phyloP scores from a whole-genome alignment of 2,329 filamentous ascomycete genomes.

The Chlorencoelia australis region DNA sequence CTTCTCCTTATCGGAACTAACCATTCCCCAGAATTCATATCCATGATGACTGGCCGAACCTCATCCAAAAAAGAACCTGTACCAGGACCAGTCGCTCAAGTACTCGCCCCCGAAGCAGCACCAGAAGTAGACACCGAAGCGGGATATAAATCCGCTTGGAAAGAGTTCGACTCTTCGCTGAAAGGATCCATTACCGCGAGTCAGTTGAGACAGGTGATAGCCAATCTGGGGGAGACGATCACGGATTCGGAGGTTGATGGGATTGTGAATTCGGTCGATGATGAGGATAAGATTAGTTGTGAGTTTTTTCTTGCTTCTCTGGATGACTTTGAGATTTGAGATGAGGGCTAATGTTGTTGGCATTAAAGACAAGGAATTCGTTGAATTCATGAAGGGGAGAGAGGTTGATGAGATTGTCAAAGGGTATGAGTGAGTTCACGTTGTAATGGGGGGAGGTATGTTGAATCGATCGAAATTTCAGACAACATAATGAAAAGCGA shows the following conservation, averaged over 20 bases:
- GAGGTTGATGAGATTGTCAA: constrained; percentile 18
- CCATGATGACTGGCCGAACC: constrained; percentile 33
- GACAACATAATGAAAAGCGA: too few species aligned
- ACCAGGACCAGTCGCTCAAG: neutral
- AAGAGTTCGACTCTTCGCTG: constrained; percentile 27
- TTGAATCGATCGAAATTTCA: too few species aligned
- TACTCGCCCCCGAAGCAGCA: neutral
- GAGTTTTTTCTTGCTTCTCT: constrained; percentile 12
- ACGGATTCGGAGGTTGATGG: constrained; percentile 28
- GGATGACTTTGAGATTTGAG: neutral
- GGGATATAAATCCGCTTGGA: constrained; percentile 29
- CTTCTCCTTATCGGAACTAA: neutral
- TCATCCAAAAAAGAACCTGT: neutral
- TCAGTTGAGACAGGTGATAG: constrained; percentile 29
- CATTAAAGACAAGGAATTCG: constrained; percentile 27
- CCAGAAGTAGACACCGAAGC: constrained; percentile 16
- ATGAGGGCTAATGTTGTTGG: neutral
- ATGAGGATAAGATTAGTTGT: constrained; percentile 30
- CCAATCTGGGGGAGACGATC: constrained; percentile 26
- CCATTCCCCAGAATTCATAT: constrained; percentile 30
- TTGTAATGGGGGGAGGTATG: too few species aligned
- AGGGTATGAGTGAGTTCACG: too few species aligned
- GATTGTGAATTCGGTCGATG: constrained; percentile 28
- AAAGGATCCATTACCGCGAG: constrained; percentile 27
- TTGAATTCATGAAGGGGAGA: constrained; percentile 28